phyloP scores from a whole-genome alignment of 2,329 filamentous ascomycete species.

The Alternaria conjuncta region DNA sequence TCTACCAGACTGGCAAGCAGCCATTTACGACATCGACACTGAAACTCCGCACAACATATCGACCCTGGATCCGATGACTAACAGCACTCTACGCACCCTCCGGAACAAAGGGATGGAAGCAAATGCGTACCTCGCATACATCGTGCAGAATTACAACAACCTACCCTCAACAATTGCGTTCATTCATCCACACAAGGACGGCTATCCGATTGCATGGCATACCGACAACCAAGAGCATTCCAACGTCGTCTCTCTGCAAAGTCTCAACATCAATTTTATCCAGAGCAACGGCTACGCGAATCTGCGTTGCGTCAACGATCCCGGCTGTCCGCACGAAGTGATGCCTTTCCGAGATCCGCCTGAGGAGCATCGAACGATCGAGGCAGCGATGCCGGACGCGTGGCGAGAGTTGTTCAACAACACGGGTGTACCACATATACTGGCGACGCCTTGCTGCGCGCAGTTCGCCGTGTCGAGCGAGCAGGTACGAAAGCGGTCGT shows the following conservation, averaged over 20 bases:
- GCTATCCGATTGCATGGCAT: constrained; percentile 12
- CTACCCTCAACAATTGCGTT: constrained; percentile 29
- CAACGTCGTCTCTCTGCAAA: constrained; percentile 7
- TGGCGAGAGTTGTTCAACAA: constrained; percentile 25
- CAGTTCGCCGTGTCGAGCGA: constrained; percentile 46
- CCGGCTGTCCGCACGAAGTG: constrained; percentile 51
- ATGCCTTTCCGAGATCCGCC: constrained; percentile 40
- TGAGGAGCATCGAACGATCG: constrained; percentile 14
- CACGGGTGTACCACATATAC: constrained; percentile 21
- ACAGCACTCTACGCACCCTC: constrained; percentile 23
- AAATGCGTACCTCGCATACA: constrained; percentile 33
- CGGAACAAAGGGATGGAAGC: constrained; percentile 31
- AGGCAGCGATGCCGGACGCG: constrained; percentile 22
- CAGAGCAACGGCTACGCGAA: constrained; percentile 50
- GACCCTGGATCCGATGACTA: constrained; percentile 22
- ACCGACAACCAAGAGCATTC: constrained; percentile 17
- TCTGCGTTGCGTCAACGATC: constrained; percentile 47
- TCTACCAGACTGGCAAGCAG: constrained; percentile 49
- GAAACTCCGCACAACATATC: constrained; percentile 20
- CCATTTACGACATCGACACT: constrained; percentile 46
- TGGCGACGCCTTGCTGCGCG: constrained; percentile 56
- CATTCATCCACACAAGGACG: constrained; percentile 24
- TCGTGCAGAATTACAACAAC: constrained; percentile 32
- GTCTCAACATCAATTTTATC: constrained; percentile 48
- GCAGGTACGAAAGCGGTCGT: constrained; percentile 32